Conservation (phyloP, 192 early-diverging fungal genomes). For the Paraglomus brasilianum region DNA sequence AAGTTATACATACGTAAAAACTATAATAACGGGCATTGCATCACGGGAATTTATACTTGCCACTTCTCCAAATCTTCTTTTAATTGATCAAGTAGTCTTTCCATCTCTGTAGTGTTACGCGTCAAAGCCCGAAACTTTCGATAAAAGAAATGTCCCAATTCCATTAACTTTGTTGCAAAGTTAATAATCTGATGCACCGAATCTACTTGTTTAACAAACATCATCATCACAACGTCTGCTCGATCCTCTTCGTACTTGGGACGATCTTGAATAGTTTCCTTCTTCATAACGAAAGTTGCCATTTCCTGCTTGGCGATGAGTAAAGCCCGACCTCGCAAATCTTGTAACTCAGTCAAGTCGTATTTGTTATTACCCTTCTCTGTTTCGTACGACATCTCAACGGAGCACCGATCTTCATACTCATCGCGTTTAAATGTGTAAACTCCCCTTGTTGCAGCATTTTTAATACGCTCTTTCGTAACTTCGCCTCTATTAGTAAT, state of each 20-base stretch:
- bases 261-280: not conserved
- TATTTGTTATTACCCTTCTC: not conserved
- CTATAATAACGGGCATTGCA: no score
- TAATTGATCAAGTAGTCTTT: not conserved
- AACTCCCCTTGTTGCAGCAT: slow-evolving; percentile 14
- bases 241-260: not conserved
- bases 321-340: slow-evolving; percentile 14
- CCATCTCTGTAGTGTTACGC: not conserved
- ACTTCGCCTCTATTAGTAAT: slow-evolving; percentile 25
- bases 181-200: slow-evolving; percentile 7
- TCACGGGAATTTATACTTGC: no score
- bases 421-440: slow-evolving; percentile 25
- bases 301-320: slow-evolving; percentile 6
- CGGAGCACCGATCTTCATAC: not conserved
- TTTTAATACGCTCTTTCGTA: slow-evolving; percentile 28
- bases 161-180: not conserved
- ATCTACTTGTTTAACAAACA: slow-evolving; percentile 21
- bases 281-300: not conserved
- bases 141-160: slow-evolving; percentile 18
- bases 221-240: slow-evolving; percentile 8
- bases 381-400: not conserved
- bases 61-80: not conserved
- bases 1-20: not conserved
- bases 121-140: not conserved
- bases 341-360: slow-evolving; percentile 4